phyloP scores from a whole-genome alignment of 2,329 filamentous ascomycete genomes.

The Chaetomium globosum region DNA sequence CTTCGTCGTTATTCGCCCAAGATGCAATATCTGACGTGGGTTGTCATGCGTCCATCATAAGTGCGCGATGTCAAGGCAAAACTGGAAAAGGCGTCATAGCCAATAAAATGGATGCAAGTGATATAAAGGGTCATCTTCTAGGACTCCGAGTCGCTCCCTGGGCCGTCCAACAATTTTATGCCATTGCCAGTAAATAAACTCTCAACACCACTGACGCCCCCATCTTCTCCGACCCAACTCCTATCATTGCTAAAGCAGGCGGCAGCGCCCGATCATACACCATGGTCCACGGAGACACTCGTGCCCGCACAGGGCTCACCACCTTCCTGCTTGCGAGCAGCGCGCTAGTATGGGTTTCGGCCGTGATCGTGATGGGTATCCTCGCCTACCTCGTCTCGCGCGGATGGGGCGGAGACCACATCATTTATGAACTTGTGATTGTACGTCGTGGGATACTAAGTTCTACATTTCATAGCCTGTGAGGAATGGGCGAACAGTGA shows the following conservation, averaged over 20 bases:
- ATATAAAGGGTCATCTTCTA: background rate
- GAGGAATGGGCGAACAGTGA: background rate
- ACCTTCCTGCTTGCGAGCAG: conserved; percentile 39
- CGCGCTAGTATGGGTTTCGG: conserved; percentile 41
- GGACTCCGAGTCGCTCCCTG: background rate
- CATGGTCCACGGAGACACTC: conserved; percentile 30
- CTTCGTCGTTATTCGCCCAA: conserved; percentile 1
- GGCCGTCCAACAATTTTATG: background rate
- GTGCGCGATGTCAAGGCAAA: background rate
- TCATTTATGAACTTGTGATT: conserved; percentile 42
- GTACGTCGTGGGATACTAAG: conserved; percentile 33
- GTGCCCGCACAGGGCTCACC: conserved; percentile 34
- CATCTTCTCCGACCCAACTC: background rate
- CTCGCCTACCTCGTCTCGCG: conserved; percentile 39
- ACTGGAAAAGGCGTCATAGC: background rate
- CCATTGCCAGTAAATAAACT: background rate
- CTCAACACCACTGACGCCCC: background rate
- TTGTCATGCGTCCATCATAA: background rate
- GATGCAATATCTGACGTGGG: conserved; percentile 1
- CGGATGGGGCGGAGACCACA: conserved; percentile 33
- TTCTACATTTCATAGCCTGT: background rate
- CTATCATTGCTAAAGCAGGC: background rate
- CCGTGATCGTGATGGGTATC: conserved; percentile 44
- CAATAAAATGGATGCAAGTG: background rate
- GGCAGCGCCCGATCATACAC: background rate